phyloP scores from a whole-genome alignment of 345 rosid genomes.

The Corymbia maculata region DNA sequence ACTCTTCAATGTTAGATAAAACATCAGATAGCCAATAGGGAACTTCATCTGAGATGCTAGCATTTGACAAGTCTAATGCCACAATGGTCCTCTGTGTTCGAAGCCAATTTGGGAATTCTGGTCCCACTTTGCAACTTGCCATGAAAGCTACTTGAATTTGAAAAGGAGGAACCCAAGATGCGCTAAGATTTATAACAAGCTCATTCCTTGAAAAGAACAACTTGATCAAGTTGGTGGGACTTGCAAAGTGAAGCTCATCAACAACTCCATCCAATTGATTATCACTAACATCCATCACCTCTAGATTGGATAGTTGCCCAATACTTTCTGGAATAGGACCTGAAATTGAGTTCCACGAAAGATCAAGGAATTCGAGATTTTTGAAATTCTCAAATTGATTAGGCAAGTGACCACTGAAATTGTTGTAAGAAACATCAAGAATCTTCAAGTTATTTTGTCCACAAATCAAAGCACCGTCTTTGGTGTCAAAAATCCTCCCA shows the following conservation, averaged over 20 bases:
- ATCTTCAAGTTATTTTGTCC: not conserved
- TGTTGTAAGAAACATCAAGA: not conserved
- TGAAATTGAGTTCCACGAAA: not conserved
- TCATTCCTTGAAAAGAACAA: fast-evolving
- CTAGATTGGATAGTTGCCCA: conserved; percentile 1
- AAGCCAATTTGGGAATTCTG: not conserved
- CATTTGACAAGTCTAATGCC: fast-evolving
- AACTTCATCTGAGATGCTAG: not conserved
- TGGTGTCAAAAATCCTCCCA: not conserved
- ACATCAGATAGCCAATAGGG: not conserved
- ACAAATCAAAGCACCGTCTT: not conserved
- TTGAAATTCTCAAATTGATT: not conserved
- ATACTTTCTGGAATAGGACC: conserved; percentile 7
- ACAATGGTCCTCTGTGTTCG: fast-evolving
- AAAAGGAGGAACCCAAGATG: not conserved
- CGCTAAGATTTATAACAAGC: not conserved
- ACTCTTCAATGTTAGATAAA: not conserved
- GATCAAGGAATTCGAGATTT: not conserved
- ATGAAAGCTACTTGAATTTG: not conserved
- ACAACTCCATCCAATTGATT: conserved; percentile 7
- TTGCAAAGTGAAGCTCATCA: conserved; percentile 5
- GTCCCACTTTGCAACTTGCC: not conserved
- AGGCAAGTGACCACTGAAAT: not conserved
- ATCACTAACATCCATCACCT: not conserved
- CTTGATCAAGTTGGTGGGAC: not conserved